Conservation (phyloP, 495 filamentous ascomycete genomes). For the Neurospora sp. region DNA sequence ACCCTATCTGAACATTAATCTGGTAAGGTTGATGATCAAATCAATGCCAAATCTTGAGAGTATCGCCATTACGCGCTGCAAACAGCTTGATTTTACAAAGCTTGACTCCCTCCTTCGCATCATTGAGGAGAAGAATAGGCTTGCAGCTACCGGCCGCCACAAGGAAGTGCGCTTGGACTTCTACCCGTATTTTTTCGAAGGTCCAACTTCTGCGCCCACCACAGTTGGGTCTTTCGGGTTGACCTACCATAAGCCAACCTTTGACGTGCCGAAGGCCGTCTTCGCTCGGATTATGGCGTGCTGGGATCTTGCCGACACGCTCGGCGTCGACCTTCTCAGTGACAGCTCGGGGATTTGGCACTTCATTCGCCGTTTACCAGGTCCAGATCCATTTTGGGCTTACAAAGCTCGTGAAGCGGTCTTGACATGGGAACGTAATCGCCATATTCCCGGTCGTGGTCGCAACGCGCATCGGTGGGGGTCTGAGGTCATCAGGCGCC, state of each 20-base stretch:
- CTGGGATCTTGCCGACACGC: not conserved
- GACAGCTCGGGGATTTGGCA: conserved; percentile 15
- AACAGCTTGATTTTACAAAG: conserved; percentile 17
- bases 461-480: not conserved
- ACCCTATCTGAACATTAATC: conserved; percentile 3
- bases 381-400: conserved; percentile 17
- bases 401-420: conserved; percentile 17
- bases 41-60: conserved; percentile 17
- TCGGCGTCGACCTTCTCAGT: conserved; percentile 20
- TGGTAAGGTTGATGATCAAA: conserved; percentile 13
- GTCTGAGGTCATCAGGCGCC: not conserved
- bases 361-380: conserved; percentile 17
- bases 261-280: conserved; percentile 16
- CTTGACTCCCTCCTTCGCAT: conserved; percentile 6
- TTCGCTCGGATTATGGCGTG: conserved; percentile 4
- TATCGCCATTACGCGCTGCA: conserved; percentile 14
- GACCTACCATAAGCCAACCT: conserved; percentile 15
- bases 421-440: not conserved
- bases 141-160: not conserved
- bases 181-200: conserved; percentile 13
- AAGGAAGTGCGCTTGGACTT: conserved; percentile 14
- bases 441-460: not conserved
- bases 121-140: not conserved
- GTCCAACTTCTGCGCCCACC: conserved; percentile 1
- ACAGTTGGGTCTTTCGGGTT: conserved; percentile 14